Conservation (phyloP, 768 basidiomycete species). For the Pleurotus pulmonarius region DNA sequence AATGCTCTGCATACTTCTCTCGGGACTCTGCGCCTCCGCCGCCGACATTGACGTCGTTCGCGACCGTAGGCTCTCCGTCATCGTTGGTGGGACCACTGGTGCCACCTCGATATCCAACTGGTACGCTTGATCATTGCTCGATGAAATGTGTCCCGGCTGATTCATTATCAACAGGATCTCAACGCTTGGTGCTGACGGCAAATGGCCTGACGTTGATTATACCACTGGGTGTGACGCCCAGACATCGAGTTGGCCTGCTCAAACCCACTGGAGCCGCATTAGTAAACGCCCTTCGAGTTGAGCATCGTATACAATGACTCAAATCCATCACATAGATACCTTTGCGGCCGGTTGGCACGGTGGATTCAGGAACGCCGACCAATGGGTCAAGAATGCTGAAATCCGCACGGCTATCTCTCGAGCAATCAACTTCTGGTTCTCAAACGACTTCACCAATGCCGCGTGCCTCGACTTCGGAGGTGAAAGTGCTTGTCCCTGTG, state of each 20-base stretch:
- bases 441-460: conserved; percentile 41
- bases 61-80: conserved; percentile 32
- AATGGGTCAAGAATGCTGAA: conserved; percentile 30
- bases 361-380: conserved; percentile 32
- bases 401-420: conserved; percentile 28
- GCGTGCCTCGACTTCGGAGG: conserved; percentile 47
- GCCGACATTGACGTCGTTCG: conserved; percentile 31
- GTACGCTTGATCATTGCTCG: conserved; percentile 13
- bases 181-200: conserved; percentile 28
- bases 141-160: no score
- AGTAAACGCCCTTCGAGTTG: conserved; percentile 21
- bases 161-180: conserved; percentile 20
- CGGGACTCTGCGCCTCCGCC: neutral
- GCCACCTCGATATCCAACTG: conserved; percentile 33
- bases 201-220: conserved; percentile 50
- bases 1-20: neutral
- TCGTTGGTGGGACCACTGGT: conserved; percentile 36
- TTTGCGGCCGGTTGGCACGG: conserved; percentile 52
- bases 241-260: conserved; percentile 57
- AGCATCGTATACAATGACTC: neutral
- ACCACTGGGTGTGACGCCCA: conserved; percentile 47
- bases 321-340: conserved; percentile 26
- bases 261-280: conserved; percentile 45
- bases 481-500: conserved; percentile 40
- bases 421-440: conserved; percentile 52